Evolutionary conservation across 371 early-diverging fungal species (phyloP).

Genomic region (Mucor circinelloides): DNA sequence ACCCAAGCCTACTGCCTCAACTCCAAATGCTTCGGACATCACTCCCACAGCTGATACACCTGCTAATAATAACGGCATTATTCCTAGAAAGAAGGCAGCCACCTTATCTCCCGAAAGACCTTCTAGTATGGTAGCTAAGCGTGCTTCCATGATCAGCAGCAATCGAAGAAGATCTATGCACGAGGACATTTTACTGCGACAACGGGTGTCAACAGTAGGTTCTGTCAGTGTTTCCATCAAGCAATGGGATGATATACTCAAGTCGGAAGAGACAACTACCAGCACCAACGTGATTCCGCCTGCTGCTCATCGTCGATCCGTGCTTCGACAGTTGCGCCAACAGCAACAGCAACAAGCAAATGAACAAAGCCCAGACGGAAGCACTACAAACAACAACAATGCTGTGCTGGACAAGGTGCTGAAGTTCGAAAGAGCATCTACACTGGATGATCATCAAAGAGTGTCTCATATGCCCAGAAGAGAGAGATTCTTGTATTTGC

Average conservation of each 20-base stretch:
- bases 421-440: conserved; percentile 46
- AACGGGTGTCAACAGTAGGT: conserved; percentile 29
- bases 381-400: conserved; percentile 15
- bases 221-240: conserved; percentile 46
- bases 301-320: conserved; percentile 28
- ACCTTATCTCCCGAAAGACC: conserved; percentile 21
- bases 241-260: conserved; percentile 41
- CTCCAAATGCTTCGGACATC: conserved; percentile 8
- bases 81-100: conserved; percentile 19
- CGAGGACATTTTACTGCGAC: conserved; percentile 26
- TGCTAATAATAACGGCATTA: background rate
- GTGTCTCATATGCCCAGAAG: conserved; percentile 43
- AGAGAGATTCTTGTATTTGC: conserved; percentile 44
- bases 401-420: conserved; percentile 50
- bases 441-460: conserved; percentile 42
- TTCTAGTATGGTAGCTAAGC: conserved; percentile 30
- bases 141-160: conserved; percentile 26
- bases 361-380: background rate
- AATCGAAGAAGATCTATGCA: conserved; percentile 38
- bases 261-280: conserved; percentile 14
- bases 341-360: conserved; percentile 12
- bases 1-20: background rate
- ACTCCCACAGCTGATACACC: background rate
- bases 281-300: conserved; percentile 11
- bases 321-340: conserved; percentile 23